Percentiles rank a stretch among this genome's conserved stretches.
These are phyloP conservation scores for Monosporozyma servazzii DNA, from an alignment of 805 yeast genomes.

Conservation along the genomic window DNA sequence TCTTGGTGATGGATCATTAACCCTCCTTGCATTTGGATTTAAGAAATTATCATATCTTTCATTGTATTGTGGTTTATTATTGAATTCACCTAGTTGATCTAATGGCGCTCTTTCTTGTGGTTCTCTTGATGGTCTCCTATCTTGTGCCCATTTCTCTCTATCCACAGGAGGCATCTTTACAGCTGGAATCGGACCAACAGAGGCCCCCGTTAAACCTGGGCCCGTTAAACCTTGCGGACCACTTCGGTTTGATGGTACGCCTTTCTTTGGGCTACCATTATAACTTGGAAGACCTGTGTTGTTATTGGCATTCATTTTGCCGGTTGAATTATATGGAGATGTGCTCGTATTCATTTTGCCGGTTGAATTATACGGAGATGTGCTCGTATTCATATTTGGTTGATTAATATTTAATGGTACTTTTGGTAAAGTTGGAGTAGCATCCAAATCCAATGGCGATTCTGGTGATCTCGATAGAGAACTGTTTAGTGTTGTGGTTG, in stretches of 20 bases:
- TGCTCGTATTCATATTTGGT: not conserved
- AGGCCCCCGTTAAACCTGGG: not conserved
- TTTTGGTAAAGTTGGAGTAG: not conserved
- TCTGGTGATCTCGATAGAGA: slow-evolving; percentile 1
- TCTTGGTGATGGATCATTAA: not conserved
- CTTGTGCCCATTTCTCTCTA: not conserved
- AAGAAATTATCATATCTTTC: not conserved
- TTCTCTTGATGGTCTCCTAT: not conserved
- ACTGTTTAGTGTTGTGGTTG: not conserved
- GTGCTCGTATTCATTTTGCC: not conserved
- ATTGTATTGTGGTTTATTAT: not conserved
- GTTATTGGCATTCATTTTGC: not conserved
- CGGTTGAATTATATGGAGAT: too few relatives aligned
- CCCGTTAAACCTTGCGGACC: not conserved
- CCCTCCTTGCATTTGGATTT: not conserved
- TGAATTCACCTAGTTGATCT: not conserved
- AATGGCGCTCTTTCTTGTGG: not conserved
- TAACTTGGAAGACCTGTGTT: not conserved
- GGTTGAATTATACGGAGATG: not conserved
- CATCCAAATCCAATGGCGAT: slow-evolving; percentile 1
- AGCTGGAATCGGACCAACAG: not conserved
- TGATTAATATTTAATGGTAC: not conserved
- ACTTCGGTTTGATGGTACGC: not conserved
- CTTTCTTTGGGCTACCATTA: not conserved
- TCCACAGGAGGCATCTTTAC: not conserved